Conservation (phyloP, 768 basidiomycete species). For the Boletus edulis region DNA sequence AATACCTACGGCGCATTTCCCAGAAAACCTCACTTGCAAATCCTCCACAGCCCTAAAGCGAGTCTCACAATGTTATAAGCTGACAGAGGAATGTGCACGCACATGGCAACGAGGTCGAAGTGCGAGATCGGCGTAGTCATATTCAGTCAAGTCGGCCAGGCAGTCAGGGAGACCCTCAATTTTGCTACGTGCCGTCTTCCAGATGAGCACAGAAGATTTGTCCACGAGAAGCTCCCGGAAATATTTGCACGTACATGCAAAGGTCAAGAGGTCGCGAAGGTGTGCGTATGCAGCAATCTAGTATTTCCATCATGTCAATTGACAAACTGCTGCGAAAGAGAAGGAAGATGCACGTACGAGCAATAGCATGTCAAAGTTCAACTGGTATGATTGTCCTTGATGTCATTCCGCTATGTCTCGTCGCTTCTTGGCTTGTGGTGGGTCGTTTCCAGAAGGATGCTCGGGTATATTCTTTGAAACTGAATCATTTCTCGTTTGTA, state of each 20-base stretch:
- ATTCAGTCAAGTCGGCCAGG: slow-evolving; percentile 44
- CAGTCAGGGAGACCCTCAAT: slow-evolving; percentile 35
- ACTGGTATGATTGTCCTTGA: too few species aligned
- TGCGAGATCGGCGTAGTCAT: slow-evolving; percentile 43
- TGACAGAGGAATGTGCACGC: neutral
- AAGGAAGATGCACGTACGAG: slow-evolving; percentile 3
- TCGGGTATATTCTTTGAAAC: too few species aligned
- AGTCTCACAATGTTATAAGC: neutral
- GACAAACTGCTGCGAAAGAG: neutral
- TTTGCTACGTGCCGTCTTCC: slow-evolving; percentile 7
- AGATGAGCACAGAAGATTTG: slow-evolving; percentile 23
- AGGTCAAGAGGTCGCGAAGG: slow-evolving; percentile 29
- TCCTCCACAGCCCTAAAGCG: slow-evolving; percentile 9
- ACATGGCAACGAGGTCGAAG: slow-evolving; percentile 29
- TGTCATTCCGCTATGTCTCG: too few species aligned
- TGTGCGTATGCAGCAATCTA: slow-evolving; percentile 41
- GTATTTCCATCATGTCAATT: neutral
- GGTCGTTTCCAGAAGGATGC: too few species aligned
- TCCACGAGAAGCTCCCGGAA: slow-evolving; percentile 37
- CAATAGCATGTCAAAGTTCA: slow-evolving; percentile 7
- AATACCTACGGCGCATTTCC: slow-evolving; percentile 14
- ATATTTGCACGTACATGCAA: slow-evolving; percentile 38
- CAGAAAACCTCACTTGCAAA: neutral
- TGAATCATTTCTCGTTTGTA: too few species aligned
- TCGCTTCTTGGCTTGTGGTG: too few species aligned